Conservation (phyloP, 2,329 filamentous ascomycete genomes). For the Pyricularia pennisetigena region DNA sequence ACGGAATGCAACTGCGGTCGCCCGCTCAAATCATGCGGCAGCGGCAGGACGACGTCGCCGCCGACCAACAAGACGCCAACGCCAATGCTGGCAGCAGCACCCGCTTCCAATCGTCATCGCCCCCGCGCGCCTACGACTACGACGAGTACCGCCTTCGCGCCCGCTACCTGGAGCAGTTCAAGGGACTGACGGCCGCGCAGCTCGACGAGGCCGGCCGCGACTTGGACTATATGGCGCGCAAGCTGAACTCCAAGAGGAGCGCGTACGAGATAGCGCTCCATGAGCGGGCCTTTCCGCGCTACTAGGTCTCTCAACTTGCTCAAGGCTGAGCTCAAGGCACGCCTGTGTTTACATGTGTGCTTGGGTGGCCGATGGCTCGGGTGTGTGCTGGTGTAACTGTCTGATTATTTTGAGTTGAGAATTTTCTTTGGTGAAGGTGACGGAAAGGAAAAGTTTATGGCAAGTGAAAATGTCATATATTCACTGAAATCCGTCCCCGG, state of each 20-base stretch:
- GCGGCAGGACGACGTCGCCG: not conserved
- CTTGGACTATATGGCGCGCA: not conserved
- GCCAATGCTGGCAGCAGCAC: not conserved
- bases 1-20: not conserved
- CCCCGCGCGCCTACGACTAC: not conserved
- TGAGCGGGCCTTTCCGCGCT: not conserved
- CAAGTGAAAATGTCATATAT: not conserved
- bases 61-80: not conserved
- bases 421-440: no score
- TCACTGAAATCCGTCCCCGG: not conserved
- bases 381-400: not conserved
- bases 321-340: no score
- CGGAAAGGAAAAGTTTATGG: not conserved
- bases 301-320: not conserved
- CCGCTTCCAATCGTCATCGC: not conserved
- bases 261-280: not conserved
- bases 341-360: no score
- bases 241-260: not conserved
- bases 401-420: not conserved
- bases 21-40: not conserved
- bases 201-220: not conserved
- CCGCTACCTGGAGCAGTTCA: not conserved
- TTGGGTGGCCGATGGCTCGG: no score
- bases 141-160: not conserved
- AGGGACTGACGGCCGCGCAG: not conserved